phyloP scores from a whole-genome alignment of 192 early-diverging fungal species.

The Obelidium mucronatum region DNA sequence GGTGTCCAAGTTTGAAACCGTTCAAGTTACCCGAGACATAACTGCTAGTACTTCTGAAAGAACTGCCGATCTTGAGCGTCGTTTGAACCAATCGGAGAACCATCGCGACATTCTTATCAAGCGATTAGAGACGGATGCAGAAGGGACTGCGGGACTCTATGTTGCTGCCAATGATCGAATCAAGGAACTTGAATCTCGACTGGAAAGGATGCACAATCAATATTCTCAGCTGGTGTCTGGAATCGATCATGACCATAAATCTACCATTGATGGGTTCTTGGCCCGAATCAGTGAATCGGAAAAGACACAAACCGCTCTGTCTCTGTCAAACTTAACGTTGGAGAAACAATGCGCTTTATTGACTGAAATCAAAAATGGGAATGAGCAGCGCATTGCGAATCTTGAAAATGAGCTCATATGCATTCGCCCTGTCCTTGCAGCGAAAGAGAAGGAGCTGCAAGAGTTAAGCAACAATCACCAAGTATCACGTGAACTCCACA shows the following conservation, averaged over 20 bases:
- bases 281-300: conserved; percentile 19
- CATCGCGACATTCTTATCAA: conserved; percentile 18
- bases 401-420: not conserved
- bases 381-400: not conserved
- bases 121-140: conserved; percentile 7
- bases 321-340: not conserved
- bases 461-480: not conserved
- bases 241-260: conserved; percentile 16
- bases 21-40: not conserved
- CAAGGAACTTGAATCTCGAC: conserved; percentile 8
- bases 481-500: not conserved
- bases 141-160: not conserved
- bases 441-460: not conserved
- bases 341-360: not conserved
- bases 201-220: not conserved
- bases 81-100: conserved; percentile 6
- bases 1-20: not conserved
- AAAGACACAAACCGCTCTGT: not conserved
- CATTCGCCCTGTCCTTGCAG: not conserved
- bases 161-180: conserved; percentile 1
- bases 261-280: not conserved
- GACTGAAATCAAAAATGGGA: not conserved
- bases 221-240: not conserved
- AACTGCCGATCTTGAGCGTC: conserved; percentile 2
- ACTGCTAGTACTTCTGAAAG: not conserved